Conservation (phyloP, 2,329 filamentous ascomycete species). For the Davidsoniella neocaledoniae region DNA sequence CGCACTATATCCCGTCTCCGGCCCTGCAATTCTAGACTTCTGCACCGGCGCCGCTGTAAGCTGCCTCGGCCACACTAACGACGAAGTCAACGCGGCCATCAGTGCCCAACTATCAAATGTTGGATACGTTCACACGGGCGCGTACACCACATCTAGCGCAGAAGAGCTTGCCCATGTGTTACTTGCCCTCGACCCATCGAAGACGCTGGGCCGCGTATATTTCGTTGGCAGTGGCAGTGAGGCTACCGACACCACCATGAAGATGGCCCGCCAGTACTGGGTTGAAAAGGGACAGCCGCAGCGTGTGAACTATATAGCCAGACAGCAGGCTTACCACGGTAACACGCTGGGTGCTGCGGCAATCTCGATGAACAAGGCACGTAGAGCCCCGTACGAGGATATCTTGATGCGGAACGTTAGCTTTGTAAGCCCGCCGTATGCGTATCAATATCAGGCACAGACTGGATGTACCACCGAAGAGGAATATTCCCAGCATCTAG, state of each 20-base stretch:
- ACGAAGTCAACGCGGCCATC: slow-evolving; percentile 38
- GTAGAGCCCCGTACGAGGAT: slow-evolving; percentile 19
- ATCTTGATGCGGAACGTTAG: slow-evolving; percentile 13
- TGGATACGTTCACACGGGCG: slow-evolving; percentile 17
- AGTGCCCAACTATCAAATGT: slow-evolving; percentile 31
- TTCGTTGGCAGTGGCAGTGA: slow-evolving; percentile 15
- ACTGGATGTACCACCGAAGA: slow-evolving; percentile 21
- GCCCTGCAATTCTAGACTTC: slow-evolving; percentile 39
- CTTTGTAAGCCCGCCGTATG: slow-evolving; percentile 1
- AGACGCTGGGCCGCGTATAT: slow-evolving; percentile 15
- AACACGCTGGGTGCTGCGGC: slow-evolving; percentile 31
- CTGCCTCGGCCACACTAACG: slow-evolving; percentile 44
- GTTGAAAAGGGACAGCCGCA: slow-evolving; percentile 21
- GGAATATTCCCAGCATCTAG: slow-evolving; percentile 24
- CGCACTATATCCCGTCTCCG: neutral
- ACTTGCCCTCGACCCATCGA: slow-evolving; percentile 14
- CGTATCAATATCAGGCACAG: slow-evolving; percentile 15
- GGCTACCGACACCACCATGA: slow-evolving; percentile 30
- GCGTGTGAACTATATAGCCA: slow-evolving; percentile 26
- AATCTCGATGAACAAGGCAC: slow-evolving; percentile 19
- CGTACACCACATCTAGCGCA: slow-evolving; percentile 16
- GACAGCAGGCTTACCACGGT: slow-evolving; percentile 31
- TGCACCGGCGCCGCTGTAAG: slow-evolving; percentile 52
- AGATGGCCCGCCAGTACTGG: slow-evolving; percentile 32
- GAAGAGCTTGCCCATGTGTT: slow-evolving; percentile 19